Percentiles rank a stretch among this genome's conserved stretches.
Conservation (phyloP, 208 protist species). For the Leishmania major region DNA sequence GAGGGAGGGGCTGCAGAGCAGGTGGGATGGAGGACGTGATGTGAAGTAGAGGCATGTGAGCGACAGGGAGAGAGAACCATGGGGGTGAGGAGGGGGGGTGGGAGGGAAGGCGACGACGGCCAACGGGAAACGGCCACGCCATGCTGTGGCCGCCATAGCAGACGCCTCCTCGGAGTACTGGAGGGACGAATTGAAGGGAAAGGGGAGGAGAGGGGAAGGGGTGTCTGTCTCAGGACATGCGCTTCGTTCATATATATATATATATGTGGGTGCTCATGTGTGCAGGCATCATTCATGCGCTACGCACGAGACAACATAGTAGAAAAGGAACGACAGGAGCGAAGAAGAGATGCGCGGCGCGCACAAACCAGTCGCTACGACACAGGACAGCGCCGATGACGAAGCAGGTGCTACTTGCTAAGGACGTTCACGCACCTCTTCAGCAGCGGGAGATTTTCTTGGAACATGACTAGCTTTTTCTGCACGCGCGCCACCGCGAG, state of each 20-base stretch:
- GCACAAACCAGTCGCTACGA: neutral
- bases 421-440: slow-evolving; percentile 33
- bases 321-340: neutral
- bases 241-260: neutral
- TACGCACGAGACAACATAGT: neutral
- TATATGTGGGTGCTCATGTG: neutral
- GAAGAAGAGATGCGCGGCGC: neutral
- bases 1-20: neutral
- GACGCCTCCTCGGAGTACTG: neutral
- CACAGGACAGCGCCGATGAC: neutral
- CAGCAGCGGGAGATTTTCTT: slow-evolving; percentile 37
- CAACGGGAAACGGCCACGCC: neutral
- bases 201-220: too few species aligned
- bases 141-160: neutral
- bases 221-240: neutral
- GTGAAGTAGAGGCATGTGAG: neutral
- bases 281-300: neutral
- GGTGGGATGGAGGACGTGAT: neutral
- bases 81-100: neutral
- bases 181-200: neutral
- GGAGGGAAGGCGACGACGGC: neutral
- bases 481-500: slow-evolving; percentile 29
- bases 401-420: slow-evolving; percentile 18
- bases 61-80: neutral
- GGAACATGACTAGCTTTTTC: slow-evolving; percentile 27